These are phyloP conservation scores for Suillus plorans DNA, from an alignment of 768 basidiomycete species.

Conservation along the genomic window DNA sequence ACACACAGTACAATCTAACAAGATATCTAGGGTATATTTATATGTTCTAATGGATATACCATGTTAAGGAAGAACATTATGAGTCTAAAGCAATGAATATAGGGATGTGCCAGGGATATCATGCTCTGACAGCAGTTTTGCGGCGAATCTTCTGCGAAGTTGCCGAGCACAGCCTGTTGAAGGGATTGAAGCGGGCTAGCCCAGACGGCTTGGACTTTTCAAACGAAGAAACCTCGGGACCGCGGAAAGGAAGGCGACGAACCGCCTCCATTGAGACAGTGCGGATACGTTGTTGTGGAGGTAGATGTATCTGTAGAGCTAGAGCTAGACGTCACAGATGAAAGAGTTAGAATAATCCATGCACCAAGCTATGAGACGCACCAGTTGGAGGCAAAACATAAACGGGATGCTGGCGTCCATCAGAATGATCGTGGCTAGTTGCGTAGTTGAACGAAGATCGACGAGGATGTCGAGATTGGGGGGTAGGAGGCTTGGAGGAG, in stretches of 20 bases:
- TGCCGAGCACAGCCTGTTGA: constrained; percentile 4
- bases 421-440: not conserved
- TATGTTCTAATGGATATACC: not conserved
- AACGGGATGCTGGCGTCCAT: not conserved
- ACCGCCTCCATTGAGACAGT: not conserved
- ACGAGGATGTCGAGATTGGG: not conserved
- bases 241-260: not conserved
- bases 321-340: not conserved
- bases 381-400: not conserved
- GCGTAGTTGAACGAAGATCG: not conserved
- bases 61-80: not conserved
- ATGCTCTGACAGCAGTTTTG: constrained; percentile 14
- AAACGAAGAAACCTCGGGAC: not conserved
- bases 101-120: not conserved
- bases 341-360: not conserved
- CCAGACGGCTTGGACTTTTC: constrained; percentile 4
- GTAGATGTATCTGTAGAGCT: not conserved
- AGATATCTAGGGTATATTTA: not conserved
- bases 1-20: not conserved
- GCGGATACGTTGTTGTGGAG: not conserved
- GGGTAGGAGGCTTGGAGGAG: constrained; percentile 1
- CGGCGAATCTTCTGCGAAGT: constrained; percentile 2
- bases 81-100: not conserved
- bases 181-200: constrained; percentile 15
- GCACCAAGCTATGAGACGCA: not conserved